Base-by-base conservation (phyloP, 805 yeast species). In the Debaryomyces tyrocola region DNA sequence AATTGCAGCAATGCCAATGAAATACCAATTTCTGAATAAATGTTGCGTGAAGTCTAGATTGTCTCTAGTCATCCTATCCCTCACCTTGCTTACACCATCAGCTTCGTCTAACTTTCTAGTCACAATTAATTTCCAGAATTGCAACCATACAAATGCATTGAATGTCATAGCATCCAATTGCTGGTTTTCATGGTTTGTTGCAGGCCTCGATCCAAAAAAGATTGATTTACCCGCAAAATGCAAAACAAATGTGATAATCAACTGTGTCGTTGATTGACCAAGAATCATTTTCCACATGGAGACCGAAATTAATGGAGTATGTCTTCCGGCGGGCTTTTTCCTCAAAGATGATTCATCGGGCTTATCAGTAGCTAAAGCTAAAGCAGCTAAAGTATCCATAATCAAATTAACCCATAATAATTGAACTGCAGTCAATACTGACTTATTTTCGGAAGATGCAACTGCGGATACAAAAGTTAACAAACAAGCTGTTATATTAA, bases 241-340 rank as follows among this genome's bases (percentile, higher is more conserved):
- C 38, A 94, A 67, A 9, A 77, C 74, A 60, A 94, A 85, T 0
- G 98, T 92, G 15, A 94, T 79, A 18, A 77, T 62, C 51, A 94
- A 77, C 73, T 94, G 99, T 50, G 83, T 78, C 12, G 75, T 49
- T 1, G 96, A 79, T 70, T 94, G 97, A 2, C 96, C 94, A 41
- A 91, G 50, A 55, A 94, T 94, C 97, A 94, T 92, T 68, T 94
- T 94, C 99, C 99, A 94, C 91, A 94, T 94, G 8, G 96, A 86
- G 2, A 84, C 83, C 4, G 96, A 77, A 54, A 94, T 92, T 67
- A 94, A 75, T 1, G 95, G 87, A 12, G 82, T 78, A 18, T 73
- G 70, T 59, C 97, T 80, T 29, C 96, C 94, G 36, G 85, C 90
- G 1, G 99, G 99, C 60, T 80, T 83, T 44, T 89, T 77, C 51